phyloP scores from a whole-genome alignment of 805 yeast species.

The Wickerhamiella musiphila region DNA sequence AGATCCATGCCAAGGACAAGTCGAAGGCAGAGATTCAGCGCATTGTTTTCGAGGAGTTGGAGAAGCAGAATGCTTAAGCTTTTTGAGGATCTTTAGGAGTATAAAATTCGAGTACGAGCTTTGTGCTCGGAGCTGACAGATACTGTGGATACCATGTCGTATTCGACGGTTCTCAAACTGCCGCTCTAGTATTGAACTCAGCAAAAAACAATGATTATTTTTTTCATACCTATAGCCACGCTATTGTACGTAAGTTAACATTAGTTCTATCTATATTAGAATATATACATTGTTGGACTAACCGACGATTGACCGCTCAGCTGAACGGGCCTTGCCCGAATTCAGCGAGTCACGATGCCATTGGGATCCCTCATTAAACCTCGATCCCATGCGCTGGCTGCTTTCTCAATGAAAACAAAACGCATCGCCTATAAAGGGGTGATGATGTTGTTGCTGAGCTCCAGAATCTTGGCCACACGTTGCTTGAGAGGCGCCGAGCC shows the following conservation, averaged over 20 bases:
- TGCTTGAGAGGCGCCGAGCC: conserved; percentile 59
- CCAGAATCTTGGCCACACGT: conserved; percentile 65
- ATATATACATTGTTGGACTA: too few species aligned
- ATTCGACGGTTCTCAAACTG: too few species aligned
- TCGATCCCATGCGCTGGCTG: too few species aligned
- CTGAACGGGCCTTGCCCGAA: too few species aligned
- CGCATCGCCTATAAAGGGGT: conserved; percentile 49
- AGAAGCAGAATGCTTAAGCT: conserved; percentile 25
- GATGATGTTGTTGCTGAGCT: conserved; percentile 60
- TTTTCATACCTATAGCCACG: background rate
- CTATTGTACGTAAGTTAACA: background rate
- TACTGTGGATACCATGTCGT: too few species aligned
- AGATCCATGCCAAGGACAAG: conserved; percentile 29
- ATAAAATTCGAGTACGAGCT: too few species aligned
- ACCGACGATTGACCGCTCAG: too few species aligned
- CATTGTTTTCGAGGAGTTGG: conserved; percentile 56
- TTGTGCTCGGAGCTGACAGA: too few species aligned
- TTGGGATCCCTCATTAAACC: too few species aligned
- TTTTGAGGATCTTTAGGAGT: too few species aligned
- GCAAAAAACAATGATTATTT: background rate
- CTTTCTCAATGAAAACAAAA: too few species aligned
- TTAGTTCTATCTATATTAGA: background rate
- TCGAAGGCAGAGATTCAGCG: conserved; percentile 36
- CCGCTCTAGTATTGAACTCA: background rate
- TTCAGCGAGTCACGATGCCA: too few species aligned